Percentiles rank a stretch among this genome's conserved stretches.
These are phyloP conservation scores for Tylopilus subfusipes DNA, from an alignment of 768 basidiomycete species.

Conservation along the genomic window DNA sequence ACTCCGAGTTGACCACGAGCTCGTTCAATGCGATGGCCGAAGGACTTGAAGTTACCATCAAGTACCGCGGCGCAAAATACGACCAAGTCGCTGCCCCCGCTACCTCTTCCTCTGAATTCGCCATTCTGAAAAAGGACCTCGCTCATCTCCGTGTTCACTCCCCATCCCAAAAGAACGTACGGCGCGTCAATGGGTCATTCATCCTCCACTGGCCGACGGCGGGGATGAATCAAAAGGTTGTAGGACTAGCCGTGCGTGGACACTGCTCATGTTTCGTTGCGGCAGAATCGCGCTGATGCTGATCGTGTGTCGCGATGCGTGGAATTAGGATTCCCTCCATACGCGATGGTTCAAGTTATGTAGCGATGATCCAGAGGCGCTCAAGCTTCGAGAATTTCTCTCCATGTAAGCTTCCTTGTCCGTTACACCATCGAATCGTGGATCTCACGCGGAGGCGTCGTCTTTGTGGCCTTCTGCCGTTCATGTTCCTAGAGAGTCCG, in stretches of 20 bases:
- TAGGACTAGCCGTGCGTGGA: conserved; percentile 7
- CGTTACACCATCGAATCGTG: background rate
- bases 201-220: conserved; percentile 26
- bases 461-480: background rate
- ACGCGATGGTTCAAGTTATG: conserved; percentile 25
- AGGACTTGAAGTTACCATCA: conserved; percentile 26
- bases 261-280: background rate
- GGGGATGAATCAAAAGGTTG: conserved; percentile 1
- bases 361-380: conserved; percentile 21
- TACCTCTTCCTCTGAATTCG: conserved; percentile 15
- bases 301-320: background rate
- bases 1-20: too few relatives aligned
- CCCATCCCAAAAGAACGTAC: conserved; percentile 28
- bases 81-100: conserved; percentile 9
- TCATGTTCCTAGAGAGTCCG: conserved; percentile 15
- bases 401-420: conserved; percentile 25
- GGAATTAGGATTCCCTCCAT: conserved; percentile 22
- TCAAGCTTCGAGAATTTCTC: conserved; percentile 21
- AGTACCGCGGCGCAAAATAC: conserved; percentile 22
- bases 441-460: conserved; percentile 6
- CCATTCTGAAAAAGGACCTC: conserved; percentile 28
- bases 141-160: conserved; percentile 29
- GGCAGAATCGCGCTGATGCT: background rate
- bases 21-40: conserved; percentile 14
- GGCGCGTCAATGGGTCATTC: conserved; percentile 16